phyloP scores from a whole-genome alignment of 331 rosid genomes.

The Rhamnella rubrinervis region DNA sequence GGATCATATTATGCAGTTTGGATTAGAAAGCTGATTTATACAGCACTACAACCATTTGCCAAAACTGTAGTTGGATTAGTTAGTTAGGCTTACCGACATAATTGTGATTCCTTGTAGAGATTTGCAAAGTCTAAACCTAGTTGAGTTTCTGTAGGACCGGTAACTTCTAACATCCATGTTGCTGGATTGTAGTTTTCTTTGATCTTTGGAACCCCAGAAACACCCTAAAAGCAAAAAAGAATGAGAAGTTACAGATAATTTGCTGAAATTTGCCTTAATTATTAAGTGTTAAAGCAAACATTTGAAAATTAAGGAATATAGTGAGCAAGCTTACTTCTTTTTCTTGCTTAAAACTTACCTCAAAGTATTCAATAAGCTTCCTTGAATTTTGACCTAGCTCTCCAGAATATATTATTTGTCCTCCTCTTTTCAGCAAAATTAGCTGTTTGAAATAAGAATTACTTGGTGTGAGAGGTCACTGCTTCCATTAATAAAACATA shows the following conservation, averaged over 20 bases:
- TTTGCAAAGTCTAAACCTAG: slow-evolving; percentile 48
- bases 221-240: slow-evolving; percentile 28
- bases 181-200: slow-evolving; percentile 63
- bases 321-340: not conserved
- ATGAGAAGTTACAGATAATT: too few species aligned
- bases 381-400: slow-evolving; percentile 50
- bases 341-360: slow-evolving; percentile 29
- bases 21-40: too few species aligned
- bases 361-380: slow-evolving; percentile 51
- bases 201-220: slow-evolving; percentile 52
- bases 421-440: slow-evolving; percentile 58
- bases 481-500: too few species aligned
- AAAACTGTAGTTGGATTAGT: not conserved
- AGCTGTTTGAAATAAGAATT: slow-evolving; percentile 29
- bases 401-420: slow-evolving; percentile 52
- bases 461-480: too few species aligned
- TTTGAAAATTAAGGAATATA: not conserved
- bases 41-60: not conserved
- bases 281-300: not conserved
- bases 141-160: slow-evolving; percentile 40
- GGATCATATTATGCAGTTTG: too few species aligned
- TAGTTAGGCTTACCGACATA: slow-evolving; percentile 35
- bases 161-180: slow-evolving; percentile 67
- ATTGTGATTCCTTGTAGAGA: slow-evolving; percentile 41
- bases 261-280: not conserved